phyloP scores from a whole-genome alignment of 768 basidiomycete genomes.

The Boletus huronensis region DNA sequence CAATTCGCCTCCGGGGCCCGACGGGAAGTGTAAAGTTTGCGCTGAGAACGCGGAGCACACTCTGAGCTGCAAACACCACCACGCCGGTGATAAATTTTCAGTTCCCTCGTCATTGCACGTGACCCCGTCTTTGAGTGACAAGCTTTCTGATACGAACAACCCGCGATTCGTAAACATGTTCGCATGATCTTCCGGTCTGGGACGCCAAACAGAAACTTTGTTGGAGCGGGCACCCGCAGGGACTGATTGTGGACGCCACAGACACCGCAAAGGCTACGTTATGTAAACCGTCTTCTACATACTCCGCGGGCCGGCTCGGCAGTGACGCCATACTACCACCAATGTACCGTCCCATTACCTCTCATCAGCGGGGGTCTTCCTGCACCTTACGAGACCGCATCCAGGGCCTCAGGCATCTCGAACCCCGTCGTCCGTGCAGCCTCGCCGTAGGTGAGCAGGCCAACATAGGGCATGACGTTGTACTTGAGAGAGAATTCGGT shows the following conservation, averaged over 20 bases:
- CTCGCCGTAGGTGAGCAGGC: constrained; percentile 73
- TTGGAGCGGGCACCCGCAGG: constrained; percentile 2
- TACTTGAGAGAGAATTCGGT: constrained; percentile 77
- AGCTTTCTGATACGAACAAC: constrained; percentile 20
- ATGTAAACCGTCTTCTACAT: constrained; percentile 17
- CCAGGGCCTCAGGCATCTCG: constrained; percentile 32
- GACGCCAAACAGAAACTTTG: neutral
- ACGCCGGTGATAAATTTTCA: neutral
- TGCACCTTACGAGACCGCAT: constrained; percentile 27
- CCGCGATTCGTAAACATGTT: neutral
- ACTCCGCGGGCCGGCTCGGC: constrained; percentile 16
- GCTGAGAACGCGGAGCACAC: constrained; percentile 21
- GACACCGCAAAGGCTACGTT: constrained; percentile 5
- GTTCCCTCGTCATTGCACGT: too few species aligned
- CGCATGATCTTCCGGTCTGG: constrained; percentile 1
- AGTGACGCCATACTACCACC: constrained; percentile 18
- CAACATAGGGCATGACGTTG: constrained; percentile 89
- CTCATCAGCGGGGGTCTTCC: neutral
- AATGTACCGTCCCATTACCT: neutral
- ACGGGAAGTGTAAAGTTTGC: neutral
- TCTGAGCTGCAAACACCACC: constrained; percentile 17
- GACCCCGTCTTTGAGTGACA: constrained; percentile 15
- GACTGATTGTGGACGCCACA: constrained; percentile 14
- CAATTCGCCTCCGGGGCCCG: neutral
- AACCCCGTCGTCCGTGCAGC: constrained; percentile 47